Base-by-base conservation (phyloP, 2,329 filamentous ascomycete genomes). In the Westerdykella sp. region DNA sequence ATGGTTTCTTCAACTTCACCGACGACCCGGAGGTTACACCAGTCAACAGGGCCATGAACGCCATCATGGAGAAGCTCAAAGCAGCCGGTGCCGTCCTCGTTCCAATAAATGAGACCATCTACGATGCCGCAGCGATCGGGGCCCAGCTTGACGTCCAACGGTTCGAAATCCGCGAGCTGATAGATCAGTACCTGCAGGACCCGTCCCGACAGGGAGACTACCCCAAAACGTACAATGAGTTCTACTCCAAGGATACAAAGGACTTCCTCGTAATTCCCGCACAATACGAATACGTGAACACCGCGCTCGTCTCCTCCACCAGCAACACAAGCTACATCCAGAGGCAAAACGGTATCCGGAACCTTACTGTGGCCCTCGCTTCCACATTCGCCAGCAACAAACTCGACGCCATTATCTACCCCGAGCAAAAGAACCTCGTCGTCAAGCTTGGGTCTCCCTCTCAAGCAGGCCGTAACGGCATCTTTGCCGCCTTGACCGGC, bases 381-480 rank as follows among this genome's bases (percentile, higher is more conserved):
- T 47, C 61, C 3, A 79, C 77, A 0, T 80, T 84, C 46, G 56
- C 63, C 0, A 44, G 54, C 0, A 65, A 79, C 48, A 46, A 60
- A 0, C 67, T 84, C 12, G 76, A 81, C 55, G 79, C 75, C 0
- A 53, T 84, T 30, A 73, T 83, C 51, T 84, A 84, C 59, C 80
- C 81, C 0, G 75, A 84, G 56, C 81, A 84, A 54, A 75, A 74
- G 55, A 81, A 81, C 42, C 72, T 84, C 1, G 78, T 81, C 5
- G 79, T 82, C 2, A 72, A 73, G 37, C 60, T 82, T 18, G 79
- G 79, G 3, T 72, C 73, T 1, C 68, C 74, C 0, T 75, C 72
- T 0, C 81, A 84, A 62, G 66, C 66, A n/a, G 79, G 79, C 1
- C 69, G 81, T 2, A 84, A 80, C 49, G 77, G 76, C 2, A 75